These are phyloP conservation scores for Euphorbia schlechtendalii DNA, from an alignment of 441 rosid species.

Conservation along the genomic window DNA sequence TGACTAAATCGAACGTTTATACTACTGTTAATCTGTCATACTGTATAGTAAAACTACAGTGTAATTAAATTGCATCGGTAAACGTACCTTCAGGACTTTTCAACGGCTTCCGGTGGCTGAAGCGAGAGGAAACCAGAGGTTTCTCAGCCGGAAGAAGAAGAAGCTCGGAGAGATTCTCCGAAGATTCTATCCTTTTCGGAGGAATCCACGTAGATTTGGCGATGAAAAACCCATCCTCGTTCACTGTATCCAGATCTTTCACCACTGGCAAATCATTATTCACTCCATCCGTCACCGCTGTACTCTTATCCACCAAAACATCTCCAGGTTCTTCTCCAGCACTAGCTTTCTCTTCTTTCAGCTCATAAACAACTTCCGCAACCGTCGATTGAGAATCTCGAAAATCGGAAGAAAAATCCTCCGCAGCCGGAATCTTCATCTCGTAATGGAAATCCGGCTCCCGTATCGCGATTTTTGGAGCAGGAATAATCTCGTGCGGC, in stretches of 20 bases:
- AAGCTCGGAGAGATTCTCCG: constrained; percentile 31
- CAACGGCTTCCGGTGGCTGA: constrained; percentile 48
- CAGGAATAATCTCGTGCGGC: constrained; percentile 10
- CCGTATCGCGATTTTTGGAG: constrained; percentile 6
- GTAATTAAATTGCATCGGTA: too few relatives aligned
- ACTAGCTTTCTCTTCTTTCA: neutral
- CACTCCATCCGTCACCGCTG: constrained; percentile 17
- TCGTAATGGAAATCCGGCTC: too few relatives aligned
- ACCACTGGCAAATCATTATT: constrained; percentile 5
- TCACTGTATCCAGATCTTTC: neutral
- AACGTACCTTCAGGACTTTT: constrained; percentile 72
- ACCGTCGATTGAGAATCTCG: constrained; percentile 2
- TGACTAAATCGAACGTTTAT: too few relatives aligned
- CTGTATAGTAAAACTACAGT: too few relatives aligned
- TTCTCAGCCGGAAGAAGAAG: constrained; percentile 33
- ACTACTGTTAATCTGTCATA: neutral
- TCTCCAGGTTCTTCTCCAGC: neutral
- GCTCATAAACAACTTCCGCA: constrained; percentile 10
- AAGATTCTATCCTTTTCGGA: constrained; percentile 24
- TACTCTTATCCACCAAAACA: constrained; percentile 31
- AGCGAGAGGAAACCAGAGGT: constrained; percentile 49
- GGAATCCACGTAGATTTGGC: constrained; percentile 33
- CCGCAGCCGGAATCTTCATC: constrained; percentile 14
- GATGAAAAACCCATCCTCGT: constrained; percentile 29
- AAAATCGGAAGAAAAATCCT: neutral